Evolutionary conservation across 495 filamentous ascomycete genomes (phyloP).

Genomic region (Xylaria grammica): DNA sequence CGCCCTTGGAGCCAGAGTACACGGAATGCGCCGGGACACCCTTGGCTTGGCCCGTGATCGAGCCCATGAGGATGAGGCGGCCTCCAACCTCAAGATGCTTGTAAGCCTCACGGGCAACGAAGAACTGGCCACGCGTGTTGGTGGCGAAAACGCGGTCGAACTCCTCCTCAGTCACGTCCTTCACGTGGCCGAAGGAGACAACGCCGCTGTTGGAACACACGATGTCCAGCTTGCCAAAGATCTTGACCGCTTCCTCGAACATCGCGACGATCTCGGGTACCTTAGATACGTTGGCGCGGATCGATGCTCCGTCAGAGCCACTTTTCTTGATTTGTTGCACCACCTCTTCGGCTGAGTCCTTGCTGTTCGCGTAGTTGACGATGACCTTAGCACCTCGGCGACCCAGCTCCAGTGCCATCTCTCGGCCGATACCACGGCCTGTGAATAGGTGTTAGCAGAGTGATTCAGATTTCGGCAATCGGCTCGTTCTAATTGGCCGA

Average conservation of each 20-base stretch:
- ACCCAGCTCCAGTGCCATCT: slow-evolving; percentile 77
- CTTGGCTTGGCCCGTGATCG: slow-evolving; percentile 56
- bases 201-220: slow-evolving; percentile 74
- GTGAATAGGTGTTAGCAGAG: slow-evolving; percentile 35
- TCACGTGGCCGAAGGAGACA: slow-evolving; percentile 65
- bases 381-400: slow-evolving; percentile 72
- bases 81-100: slow-evolving; percentile 71
- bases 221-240: slow-evolving; percentile 75
- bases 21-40: slow-evolving; percentile 75
- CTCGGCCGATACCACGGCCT: slow-evolving; percentile 74
- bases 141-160: slow-evolving; percentile 79
- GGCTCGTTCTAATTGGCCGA: slow-evolving; percentile 17
- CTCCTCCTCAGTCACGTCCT: slow-evolving; percentile 74
- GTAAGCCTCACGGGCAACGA: slow-evolving; percentile 78
- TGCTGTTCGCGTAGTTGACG: slow-evolving; percentile 76
- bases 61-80: slow-evolving; percentile 67
- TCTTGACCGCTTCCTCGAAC: slow-evolving; percentile 62
- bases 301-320: slow-evolving; percentile 65
- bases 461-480: not conserved
- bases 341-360: slow-evolving; percentile 65
- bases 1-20: slow-evolving; percentile 78
- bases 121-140: slow-evolving; percentile 81
- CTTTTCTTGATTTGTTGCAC: slow-evolving; percentile 54
- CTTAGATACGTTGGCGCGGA: slow-evolving; percentile 77
- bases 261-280: slow-evolving; percentile 62